These are phyloP conservation scores for Spirogloea muscicola DNA, from an alignment of 139 green algal genomes.

Conservation along the genomic window DNA sequence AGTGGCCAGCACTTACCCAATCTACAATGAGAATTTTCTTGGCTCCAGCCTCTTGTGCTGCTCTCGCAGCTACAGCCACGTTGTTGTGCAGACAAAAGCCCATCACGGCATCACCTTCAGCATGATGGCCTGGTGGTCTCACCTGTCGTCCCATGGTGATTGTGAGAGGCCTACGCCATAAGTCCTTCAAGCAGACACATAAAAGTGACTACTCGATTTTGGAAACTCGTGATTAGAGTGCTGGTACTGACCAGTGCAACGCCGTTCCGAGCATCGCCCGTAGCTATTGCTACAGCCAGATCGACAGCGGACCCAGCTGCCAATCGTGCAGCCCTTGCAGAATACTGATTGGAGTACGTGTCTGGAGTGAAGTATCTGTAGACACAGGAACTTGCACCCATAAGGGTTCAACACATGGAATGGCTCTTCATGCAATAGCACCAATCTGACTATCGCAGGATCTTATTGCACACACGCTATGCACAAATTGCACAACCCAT, in stretches of 20 bases:
- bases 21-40: conserved; percentile 70
- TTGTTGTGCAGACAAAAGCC: conserved; percentile 81
- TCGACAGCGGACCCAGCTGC: conserved; percentile 22
- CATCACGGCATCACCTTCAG: conserved; percentile 51
- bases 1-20: conserved; percentile 50
- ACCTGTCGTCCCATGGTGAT: conserved; percentile 34
- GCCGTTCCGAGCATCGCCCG: conserved; percentile 9
- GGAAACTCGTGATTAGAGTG: too few relatives aligned
- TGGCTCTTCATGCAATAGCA: too few relatives aligned
- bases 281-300: conserved; percentile 10
- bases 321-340: conserved; percentile 18
- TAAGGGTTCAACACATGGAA: not conserved
- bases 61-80: conserved; percentile 43
- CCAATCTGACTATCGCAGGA: not conserved
- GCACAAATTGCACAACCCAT: too few relatives aligned
- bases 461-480: not conserved
- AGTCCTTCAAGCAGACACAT: not conserved
- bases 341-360: conserved; percentile 35
- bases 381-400: not conserved
- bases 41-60: conserved; percentile 32
- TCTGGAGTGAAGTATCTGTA: conserved; percentile 36
- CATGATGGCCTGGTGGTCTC: conserved; percentile 72
- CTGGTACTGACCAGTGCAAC: conserved; percentile 14
- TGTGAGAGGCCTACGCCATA: not conserved
- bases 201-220: not conserved